phyloP scores from a whole-genome alignment of 2,329 filamentous ascomycete genomes.

The Juglanconis sp. region DNA sequence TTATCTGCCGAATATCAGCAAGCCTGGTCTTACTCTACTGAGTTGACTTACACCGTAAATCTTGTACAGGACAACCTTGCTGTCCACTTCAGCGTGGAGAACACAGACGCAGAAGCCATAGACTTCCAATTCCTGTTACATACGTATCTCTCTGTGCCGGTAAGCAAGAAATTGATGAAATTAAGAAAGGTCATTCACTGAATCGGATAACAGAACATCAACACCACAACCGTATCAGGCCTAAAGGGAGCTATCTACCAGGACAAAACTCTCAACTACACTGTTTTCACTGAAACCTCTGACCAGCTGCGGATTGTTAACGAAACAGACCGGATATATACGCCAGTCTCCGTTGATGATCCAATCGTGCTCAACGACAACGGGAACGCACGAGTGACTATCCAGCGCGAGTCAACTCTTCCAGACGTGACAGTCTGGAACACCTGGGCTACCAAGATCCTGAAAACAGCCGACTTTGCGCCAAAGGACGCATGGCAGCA shows the following conservation, averaged over 20 bases:
- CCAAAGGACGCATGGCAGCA: slow-evolving; percentile 10
- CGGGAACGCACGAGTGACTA: background rate
- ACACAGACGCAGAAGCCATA: background rate
- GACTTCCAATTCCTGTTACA: slow-evolving; percentile 11
- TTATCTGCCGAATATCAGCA: background rate
- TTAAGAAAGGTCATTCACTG: background rate
- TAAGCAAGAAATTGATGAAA: background rate
- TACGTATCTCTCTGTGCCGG: slow-evolving; percentile 8
- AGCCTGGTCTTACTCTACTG: slow-evolving; percentile 3
- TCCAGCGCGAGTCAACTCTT: background rate
- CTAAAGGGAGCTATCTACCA: slow-evolving; percentile 4
- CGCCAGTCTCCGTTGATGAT: background rate
- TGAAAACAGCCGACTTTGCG: background rate
- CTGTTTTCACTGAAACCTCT: slow-evolving; percentile 4
- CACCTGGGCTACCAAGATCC: slow-evolving; percentile 8
- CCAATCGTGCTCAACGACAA: slow-evolving; percentile 5
- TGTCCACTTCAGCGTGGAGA: slow-evolving; percentile 7
- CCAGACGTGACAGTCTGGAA: slow-evolving; percentile 10
- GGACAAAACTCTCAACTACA: slow-evolving; percentile 11
- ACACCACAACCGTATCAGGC: slow-evolving; percentile 2
- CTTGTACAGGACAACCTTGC: slow-evolving; percentile 6
- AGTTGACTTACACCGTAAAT: background rate
- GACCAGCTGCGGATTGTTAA: slow-evolving; percentile 1
- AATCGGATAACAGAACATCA: slow-evolving; percentile 1
- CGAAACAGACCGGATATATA: slow-evolving; percentile 11